These are phyloP conservation scores for Nematodospora valgi DNA, from an alignment of 805 yeast genomes.

Conservation along the genomic window DNA sequence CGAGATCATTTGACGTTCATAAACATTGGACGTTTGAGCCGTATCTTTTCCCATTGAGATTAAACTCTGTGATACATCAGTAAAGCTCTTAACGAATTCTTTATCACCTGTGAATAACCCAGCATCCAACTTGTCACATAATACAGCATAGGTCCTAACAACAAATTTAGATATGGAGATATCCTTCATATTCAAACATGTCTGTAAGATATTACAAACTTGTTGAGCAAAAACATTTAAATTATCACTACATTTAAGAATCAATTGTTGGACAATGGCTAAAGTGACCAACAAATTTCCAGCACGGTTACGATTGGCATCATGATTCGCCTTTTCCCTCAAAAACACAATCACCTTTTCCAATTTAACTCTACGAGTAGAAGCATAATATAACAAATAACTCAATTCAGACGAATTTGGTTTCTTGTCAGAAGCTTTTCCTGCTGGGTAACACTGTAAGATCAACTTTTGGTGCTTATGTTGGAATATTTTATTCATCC, in stretches of 20 bases:
- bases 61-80: conserved; percentile 21
- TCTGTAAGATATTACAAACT: conserved; percentile 56
- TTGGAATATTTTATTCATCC: conserved; percentile 34
- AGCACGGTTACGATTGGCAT: conserved; percentile 53
- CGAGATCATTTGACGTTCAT: conserved; percentile 46
- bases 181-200: conserved; percentile 56
- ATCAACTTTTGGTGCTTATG: conserved; percentile 91
- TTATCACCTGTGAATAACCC: conserved; percentile 65
- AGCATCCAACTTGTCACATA: conserved; percentile 51
- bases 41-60: conserved; percentile 15
- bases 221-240: conserved; percentile 76
- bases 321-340: conserved; percentile 56
- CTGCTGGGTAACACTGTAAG: conserved; percentile 90
- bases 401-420: conserved; percentile 92
- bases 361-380: conserved; percentile 82
- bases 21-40: conserved; percentile 22
- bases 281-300: conserved; percentile 86
- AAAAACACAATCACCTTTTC: conserved; percentile 80
- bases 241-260: conserved; percentile 76
- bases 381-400: conserved; percentile 83
- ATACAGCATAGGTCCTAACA: conserved; percentile 42
- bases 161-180: conserved; percentile 54
- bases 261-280: conserved; percentile 63
- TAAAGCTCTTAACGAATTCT: conserved; percentile 49
- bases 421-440: conserved; percentile 78